A percentile compares a stretch with the other conserved stretches of the same genome.
These are phyloP conservation scores for Rhizopogon salebrosus DNA, from an alignment of 768 basidiomycete genomes.

Conservation along the genomic window DNA sequence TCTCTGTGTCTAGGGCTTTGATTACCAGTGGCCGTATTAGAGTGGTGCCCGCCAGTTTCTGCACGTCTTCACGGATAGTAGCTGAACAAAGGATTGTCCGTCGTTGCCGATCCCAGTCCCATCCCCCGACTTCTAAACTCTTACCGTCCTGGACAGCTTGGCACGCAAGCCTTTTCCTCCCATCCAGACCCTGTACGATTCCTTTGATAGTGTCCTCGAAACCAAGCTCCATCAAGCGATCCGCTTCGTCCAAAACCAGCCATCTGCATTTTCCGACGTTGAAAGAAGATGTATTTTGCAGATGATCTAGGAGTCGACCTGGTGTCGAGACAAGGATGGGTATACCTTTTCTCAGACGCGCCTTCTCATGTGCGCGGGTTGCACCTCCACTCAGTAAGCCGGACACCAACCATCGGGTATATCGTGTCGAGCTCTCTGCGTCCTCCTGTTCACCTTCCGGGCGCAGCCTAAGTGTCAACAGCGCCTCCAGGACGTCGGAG, in stretches of 20 bases:
- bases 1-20: constrained; percentile 59
- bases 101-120: constrained; percentile 77
- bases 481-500: constrained; percentile 83
- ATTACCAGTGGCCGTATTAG: constrained; percentile 78
- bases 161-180: constrained; percentile 65
- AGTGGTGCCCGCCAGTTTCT: constrained; percentile 83
- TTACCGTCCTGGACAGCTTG: constrained; percentile 64
- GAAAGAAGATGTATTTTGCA: constrained; percentile 92
- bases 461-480: constrained; percentile 73
- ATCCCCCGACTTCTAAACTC: constrained; percentile 70
- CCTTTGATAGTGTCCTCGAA: constrained; percentile 95
- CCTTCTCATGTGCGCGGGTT: constrained; percentile 92
- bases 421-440: constrained; percentile 34
- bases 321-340: constrained; percentile 96
- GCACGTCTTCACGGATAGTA: constrained; percentile 92
- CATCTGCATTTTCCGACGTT: constrained; percentile 91
- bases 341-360: constrained; percentile 87
- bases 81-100: constrained; percentile 94
- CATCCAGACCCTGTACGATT: constrained; percentile 84
- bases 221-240: constrained; percentile 95
- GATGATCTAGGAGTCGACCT: constrained; percentile 90
- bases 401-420: constrained; percentile 92
- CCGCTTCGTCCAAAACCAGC: constrained; percentile 96
- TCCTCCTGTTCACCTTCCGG: constrained; percentile 50
- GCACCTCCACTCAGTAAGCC: constrained; percentile 93